phyloP scores from a whole-genome alignment of 73 alveolate species.

The Tetrahymena elliotti region DNA sequence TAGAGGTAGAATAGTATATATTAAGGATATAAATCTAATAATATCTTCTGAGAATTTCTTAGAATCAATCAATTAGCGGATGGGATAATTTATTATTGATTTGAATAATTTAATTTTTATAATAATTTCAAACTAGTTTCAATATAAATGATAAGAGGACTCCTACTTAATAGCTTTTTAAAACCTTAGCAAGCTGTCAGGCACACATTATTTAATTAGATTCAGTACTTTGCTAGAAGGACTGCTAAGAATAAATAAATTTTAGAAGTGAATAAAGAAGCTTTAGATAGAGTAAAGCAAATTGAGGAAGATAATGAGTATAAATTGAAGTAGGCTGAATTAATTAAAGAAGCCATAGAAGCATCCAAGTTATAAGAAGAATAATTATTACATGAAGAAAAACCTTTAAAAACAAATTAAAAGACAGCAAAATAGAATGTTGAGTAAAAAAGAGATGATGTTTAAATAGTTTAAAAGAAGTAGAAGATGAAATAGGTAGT shows the following conservation, averaged over 20 bases:
- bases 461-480: background rate
- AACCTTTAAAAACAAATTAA: background rate
- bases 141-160: background rate
- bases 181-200: background rate
- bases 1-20: background rate
- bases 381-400: background rate
- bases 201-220: background rate
- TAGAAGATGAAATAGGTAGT: background rate
- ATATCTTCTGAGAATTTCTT: background rate
- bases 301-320: background rate
- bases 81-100: background rate
- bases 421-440: background rate
- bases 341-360: background rate
- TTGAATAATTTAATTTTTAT: background rate
- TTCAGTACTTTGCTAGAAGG: background rate
- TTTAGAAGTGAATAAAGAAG: background rate
- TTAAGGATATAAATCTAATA: background rate
- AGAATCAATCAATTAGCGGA: background rate
- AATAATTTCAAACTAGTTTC: background rate
- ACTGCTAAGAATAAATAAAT: background rate
- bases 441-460: background rate
- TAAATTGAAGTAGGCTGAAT: background rate
- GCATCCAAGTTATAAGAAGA: background rate
- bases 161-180: background rate
- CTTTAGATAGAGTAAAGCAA: background rate